These are phyloP conservation scores for Thecaphora thlaspeos DNA, from an alignment of 1,284 basidiomycete species.

Conservation along the genomic window DNA sequence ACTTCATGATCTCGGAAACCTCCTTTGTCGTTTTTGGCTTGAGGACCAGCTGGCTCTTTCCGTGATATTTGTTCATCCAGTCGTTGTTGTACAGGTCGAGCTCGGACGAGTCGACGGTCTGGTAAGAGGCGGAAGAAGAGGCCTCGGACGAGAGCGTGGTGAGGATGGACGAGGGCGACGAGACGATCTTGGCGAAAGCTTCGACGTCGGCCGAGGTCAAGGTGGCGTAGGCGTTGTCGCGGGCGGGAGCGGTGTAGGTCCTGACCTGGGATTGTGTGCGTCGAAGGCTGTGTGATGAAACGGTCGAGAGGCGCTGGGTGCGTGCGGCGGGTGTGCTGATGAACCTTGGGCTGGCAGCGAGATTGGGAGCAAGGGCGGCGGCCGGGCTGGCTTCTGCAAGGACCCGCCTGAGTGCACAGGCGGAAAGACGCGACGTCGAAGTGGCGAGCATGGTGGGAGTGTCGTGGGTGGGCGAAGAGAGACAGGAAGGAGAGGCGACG, in stretches of 20 bases:
- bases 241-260: slow-evolving; percentile 63
- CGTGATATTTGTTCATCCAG: slow-evolving; percentile 97
- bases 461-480: too few species aligned
- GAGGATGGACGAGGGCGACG: slow-evolving; percentile 60
- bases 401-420: too few species aligned
- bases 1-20: slow-evolving; percentile 71
- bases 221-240: slow-evolving; percentile 60
- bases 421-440: too few species aligned
- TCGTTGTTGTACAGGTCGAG: slow-evolving; percentile 82
- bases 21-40: slow-evolving; percentile 84
- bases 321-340: too few species aligned
- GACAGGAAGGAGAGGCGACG: too few species aligned
- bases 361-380: too few species aligned
- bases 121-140: slow-evolving; percentile 26
- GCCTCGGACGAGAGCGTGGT: slow-evolving; percentile 61
- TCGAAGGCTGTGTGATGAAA: too few species aligned
- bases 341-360: too few species aligned
- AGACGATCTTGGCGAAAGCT: slow-evolving; percentile 60
- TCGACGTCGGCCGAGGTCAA: slow-evolving; percentile 61
- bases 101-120: slow-evolving; percentile 63
- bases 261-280: too few species aligned
- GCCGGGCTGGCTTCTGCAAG: too few species aligned
- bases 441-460: too few species aligned
- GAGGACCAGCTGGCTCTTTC: slow-evolving; percentile 77
- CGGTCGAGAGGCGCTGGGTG: too few species aligned